Base-by-base conservation (phyloP, 140 eudicot species). In the Flaveria floridana region DNA sequence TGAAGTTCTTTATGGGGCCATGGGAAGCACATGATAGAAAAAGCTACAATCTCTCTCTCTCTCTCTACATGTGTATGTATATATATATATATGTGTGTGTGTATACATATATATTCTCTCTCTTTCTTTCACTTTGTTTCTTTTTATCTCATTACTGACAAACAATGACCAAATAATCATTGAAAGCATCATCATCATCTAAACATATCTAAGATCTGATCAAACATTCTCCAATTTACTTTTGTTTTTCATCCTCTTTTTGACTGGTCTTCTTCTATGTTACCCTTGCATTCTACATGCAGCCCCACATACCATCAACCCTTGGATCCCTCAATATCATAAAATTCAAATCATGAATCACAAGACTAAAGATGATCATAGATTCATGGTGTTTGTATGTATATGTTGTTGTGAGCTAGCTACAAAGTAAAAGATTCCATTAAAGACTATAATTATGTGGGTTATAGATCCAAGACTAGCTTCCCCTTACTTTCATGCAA, bases 401-500 rank as follows among this genome's bases (percentile, higher is more conserved):
- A 55, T 69, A 23, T 77, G 73, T 79, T 72, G 76, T 68, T 80
- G 72, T 75, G 81, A 56, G 71, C 76, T 73, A 76, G 30, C 79
- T 73, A 79, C 51, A 84, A 80, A 81, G 82, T 65, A 86, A 73
- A 5, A 71, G 81, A 71, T 71, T 79, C 76, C 79, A 83, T 61
- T 61, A 73, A 82, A 52, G 80, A 76, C 75, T 37, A 57, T 66
- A 66, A 67, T 75, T 69, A 71, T 70, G 42, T 68, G 84, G 72
- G 88, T 82, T 65, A 41, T 78, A 81, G 95, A 88, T 88, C 95
- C 95, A 76, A 88, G 90, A 75, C 84, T 80, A 75, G 83, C 73
- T 79, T 78, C 83, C 84, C 84, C 90, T 88, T 88, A 85, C 95
- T 85, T 88, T 85, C 86, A 85, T 85, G 90, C 85, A 88, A 85